phyloP scores from a whole-genome alignment of 2,329 filamentous ascomycete genomes.

The Penicillium paneum region DNA sequence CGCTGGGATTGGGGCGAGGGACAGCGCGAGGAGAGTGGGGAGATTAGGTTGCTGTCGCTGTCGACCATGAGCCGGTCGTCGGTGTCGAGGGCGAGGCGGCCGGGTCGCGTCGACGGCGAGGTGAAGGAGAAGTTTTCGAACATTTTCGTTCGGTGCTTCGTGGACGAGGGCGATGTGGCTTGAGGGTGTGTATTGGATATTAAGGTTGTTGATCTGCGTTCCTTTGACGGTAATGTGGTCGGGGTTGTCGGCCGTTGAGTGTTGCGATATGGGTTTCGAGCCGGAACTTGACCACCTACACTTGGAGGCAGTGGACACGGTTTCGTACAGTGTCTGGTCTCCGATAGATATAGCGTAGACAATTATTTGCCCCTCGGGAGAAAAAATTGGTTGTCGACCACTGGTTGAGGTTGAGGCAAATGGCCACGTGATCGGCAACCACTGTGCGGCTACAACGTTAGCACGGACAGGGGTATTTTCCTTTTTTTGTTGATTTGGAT shows the following conservation, averaged over 20 bases:
- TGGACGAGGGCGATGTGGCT: neutral
- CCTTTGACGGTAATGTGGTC: neutral
- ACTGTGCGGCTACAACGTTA: neutral
- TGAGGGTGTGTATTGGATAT: neutral
- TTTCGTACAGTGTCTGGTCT: neutral
- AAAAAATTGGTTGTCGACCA: constrained; percentile 9
- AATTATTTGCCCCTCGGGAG: constrained; percentile 8
- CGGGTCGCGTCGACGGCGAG: constrained; percentile 1
- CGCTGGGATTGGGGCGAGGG: constrained; percentile 41
- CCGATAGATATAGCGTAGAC: neutral
- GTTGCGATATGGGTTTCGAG: neutral
- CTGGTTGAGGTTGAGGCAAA: constrained; percentile 8
- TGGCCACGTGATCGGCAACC: constrained; percentile 5
- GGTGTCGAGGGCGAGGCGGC: constrained; percentile 2
- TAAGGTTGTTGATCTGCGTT: neutral
- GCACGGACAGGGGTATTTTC: neutral
- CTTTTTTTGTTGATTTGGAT: neutral
- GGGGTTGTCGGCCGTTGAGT: neutral
- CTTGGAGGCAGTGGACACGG: neutral
- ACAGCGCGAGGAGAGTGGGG: constrained; percentile 43
- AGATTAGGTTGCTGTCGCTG: constrained; percentile 22
- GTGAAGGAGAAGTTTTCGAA: constrained; percentile 11
- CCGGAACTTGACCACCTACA: neutral
- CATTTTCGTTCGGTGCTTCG: neutral
- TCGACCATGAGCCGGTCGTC: constrained; percentile 7